Percentiles rank a stretch among this genome's conserved stretches.
Evolutionary conservation across 1,139 yeast species (phyloP).

Genomic region (Torulaspora pretoriensis): DNA sequence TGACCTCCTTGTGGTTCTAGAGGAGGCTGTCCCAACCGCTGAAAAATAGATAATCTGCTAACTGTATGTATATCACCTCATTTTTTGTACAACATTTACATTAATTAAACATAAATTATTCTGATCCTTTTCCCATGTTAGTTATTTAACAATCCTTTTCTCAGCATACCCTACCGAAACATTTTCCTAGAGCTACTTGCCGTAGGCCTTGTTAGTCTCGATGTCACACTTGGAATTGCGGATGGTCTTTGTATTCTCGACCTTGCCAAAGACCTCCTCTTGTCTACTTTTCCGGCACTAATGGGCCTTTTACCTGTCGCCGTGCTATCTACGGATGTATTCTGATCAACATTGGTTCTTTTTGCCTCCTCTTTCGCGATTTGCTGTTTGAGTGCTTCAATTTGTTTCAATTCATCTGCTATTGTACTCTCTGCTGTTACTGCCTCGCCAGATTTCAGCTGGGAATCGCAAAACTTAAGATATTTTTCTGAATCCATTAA

Average conservation of each 20-base stretch:
- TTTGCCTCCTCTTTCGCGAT: constrained; percentile 19
- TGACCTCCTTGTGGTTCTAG: constrained; percentile 53
- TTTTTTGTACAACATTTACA: neutral
- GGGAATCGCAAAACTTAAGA: constrained; percentile 18
- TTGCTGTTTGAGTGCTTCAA: constrained; percentile 22
- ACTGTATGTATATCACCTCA: neutral
- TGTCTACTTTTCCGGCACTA: constrained; percentile 3
- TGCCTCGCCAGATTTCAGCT: constrained; percentile 15
- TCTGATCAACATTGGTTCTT: neutral
- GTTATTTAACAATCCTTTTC: neutral
- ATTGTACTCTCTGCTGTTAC: constrained; percentile 17
- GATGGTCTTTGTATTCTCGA: constrained; percentile 12
- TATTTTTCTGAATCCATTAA: constrained; percentile 28
- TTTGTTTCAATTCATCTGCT: constrained; percentile 19
- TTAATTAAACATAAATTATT: neutral
- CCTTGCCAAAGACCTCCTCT: neutral
- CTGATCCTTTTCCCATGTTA: neutral
- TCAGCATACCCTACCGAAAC: constrained; percentile 13
- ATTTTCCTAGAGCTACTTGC: constrained; percentile 23
- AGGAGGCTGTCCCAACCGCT: constrained; percentile 25
- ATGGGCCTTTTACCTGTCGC: neutral
- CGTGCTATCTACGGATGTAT: neutral
- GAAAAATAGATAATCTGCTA: constrained; percentile 9
- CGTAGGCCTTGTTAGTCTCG: constrained; percentile 20
- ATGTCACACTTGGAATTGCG: constrained; percentile 16